phyloP scores from a whole-genome alignment of 495 filamentous ascomycete genomes.

The Bryoglossum gracile region DNA sequence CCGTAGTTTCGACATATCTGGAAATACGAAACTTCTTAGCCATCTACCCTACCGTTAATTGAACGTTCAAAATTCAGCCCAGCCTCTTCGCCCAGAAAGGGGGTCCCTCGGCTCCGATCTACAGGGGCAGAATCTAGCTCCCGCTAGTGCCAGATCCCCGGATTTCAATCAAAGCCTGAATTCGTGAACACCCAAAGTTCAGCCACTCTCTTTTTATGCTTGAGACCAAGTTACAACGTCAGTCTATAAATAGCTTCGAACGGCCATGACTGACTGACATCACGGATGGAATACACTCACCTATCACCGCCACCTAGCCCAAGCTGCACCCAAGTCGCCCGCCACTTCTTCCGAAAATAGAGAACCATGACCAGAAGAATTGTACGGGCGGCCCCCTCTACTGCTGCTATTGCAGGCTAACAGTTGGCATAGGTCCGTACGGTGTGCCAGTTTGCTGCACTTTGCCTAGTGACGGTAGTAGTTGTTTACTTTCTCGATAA shows the following conservation, averaged over 20 bases:
- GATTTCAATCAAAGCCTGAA: slow-evolving; percentile 4
- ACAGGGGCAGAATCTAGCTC: background rate
- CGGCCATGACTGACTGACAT: background rate
- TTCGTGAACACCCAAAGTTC: no score
- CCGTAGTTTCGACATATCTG: no score
- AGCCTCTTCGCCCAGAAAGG: no score
- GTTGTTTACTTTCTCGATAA: slow-evolving; percentile 68
- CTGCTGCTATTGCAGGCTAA: background rate
- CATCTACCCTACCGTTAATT: background rate
- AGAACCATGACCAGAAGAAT: slow-evolving; percentile 42
- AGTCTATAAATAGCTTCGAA: no score
- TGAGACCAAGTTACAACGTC: no score
- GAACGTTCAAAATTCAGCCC: no score
- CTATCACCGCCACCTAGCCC: background rate
- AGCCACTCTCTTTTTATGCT: no score
- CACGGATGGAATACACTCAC: slow-evolving; percentile 11
- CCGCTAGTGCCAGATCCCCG: background rate
- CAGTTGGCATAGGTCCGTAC: slow-evolving; percentile 59
- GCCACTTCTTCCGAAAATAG: slow-evolving; percentile 1
- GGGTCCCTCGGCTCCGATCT: no score
- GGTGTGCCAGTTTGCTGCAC: slow-evolving; percentile 61
- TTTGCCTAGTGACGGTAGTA: slow-evolving; percentile 53
- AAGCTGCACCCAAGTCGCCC: background rate
- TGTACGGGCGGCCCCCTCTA: slow-evolving; percentile 25
- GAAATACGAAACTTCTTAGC: background rate